Conservation (phyloP, 805 yeast genomes). For the Kodamaea neixiangensis region DNA sequence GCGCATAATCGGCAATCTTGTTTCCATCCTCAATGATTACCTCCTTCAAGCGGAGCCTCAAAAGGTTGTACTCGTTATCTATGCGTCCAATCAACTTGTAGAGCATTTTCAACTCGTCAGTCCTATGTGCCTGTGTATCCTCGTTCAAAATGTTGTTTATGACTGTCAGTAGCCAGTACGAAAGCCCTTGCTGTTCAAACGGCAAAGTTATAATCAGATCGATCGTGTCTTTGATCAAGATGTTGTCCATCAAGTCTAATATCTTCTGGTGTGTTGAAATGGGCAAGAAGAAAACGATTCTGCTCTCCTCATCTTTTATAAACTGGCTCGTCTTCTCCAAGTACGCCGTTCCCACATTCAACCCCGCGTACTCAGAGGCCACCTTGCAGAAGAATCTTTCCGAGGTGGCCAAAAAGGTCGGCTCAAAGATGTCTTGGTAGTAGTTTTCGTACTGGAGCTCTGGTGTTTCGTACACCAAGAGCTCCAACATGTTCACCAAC, state of each 20-base stretch:
- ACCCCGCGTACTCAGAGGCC: constrained; percentile 44
- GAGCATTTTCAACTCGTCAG: constrained; percentile 45
- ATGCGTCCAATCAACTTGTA: constrained; percentile 55
- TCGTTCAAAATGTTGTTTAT: constrained; percentile 13
- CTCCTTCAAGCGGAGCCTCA: constrained; percentile 50
- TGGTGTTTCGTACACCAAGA: constrained; percentile 45
- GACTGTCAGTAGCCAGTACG: constrained; percentile 51
- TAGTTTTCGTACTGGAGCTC: constrained; percentile 52
- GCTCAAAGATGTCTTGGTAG: constrained; percentile 68
- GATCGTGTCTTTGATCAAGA: constrained; percentile 57
- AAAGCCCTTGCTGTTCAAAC: constrained; percentile 56
- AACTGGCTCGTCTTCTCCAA: constrained; percentile 52
- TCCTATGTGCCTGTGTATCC: constrained; percentile 20
- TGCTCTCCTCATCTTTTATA: constrained; percentile 61
- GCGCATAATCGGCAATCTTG: constrained; percentile 30
- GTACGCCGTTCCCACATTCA: constrained; percentile 52
- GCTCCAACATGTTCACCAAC: constrained; percentile 69
- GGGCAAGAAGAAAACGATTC: constrained; percentile 57
- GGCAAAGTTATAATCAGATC: constrained; percentile 51
- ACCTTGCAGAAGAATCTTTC: constrained; percentile 53
- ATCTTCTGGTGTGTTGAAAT: constrained; percentile 54
- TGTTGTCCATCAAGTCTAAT: constrained; percentile 56
- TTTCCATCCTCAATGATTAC: constrained; percentile 50
- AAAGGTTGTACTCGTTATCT: constrained; percentile 51
- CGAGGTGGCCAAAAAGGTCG: constrained; percentile 55